Evolutionary conservation across 1,284 basidiomycete species (phyloP).

Genomic region (Microbotryum lychnidis-dioicae): DNA sequence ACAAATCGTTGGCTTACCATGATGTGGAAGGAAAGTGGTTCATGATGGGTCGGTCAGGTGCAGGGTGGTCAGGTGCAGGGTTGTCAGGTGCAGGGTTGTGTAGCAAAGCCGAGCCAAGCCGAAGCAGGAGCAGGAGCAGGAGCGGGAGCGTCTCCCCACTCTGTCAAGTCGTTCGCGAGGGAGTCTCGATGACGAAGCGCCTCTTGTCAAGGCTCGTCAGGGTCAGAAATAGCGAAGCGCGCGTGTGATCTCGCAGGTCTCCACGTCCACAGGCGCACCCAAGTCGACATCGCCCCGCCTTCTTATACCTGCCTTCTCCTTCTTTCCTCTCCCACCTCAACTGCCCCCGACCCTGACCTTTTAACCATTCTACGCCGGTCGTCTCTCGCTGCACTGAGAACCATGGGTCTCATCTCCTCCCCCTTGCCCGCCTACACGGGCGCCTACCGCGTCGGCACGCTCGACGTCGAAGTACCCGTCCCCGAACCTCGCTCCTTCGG

Average conservation of each 20-base stretch:
- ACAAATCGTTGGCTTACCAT: conserved; percentile 5
- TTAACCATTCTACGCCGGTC: not conserved
- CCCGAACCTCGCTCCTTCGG: conserved; percentile 1
- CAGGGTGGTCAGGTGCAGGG: too few relatives aligned
- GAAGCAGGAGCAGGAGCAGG: not conserved
- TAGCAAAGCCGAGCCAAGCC: not conserved
- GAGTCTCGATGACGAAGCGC: too few relatives aligned
- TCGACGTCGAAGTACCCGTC: conserved; percentile 20
- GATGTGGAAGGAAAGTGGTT: conserved; percentile 30
- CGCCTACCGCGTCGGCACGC: conserved; percentile 18
- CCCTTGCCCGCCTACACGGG: conserved; percentile 23
- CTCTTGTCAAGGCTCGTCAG: not conserved
- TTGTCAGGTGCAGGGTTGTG: not conserved
- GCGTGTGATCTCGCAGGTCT: too few relatives aligned
- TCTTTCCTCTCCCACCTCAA: not conserved
- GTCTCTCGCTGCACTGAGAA: not conserved
- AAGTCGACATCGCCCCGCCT: too few relatives aligned
- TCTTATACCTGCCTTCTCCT: too few relatives aligned
- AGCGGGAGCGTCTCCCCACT: too few relatives aligned
- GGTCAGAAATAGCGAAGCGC: not conserved
- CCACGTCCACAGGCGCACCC: not conserved
- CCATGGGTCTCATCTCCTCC: conserved; percentile 32
- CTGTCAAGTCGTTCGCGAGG: too few relatives aligned
- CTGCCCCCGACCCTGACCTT: not conserved
- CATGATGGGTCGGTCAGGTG: not conserved